Base-by-base conservation (phyloP, 1,139 yeast species). In the Sugiyamaella neomexicana region DNA sequence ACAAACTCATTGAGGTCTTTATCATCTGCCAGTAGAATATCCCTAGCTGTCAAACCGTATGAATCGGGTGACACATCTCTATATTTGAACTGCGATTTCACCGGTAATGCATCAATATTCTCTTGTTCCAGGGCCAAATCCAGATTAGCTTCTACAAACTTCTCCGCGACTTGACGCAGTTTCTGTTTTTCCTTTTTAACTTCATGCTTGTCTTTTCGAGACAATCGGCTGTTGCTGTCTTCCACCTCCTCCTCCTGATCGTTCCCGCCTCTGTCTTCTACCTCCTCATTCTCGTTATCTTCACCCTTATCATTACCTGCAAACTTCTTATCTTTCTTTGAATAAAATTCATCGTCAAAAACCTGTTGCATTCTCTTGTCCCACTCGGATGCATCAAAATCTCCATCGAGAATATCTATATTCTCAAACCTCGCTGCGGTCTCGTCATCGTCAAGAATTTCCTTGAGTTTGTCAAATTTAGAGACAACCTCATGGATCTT, bases 41-140 rank as follows among this genome's bases (percentile, higher is more conserved):
- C 99, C 58, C 95, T 79, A 0, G 95, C 80, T 0, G 89, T 79
- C 54, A 95, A 78, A 8, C 98, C 98, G 72, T 82, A 95, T 9
- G 91, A 74, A 65, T 95, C 99, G 2, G 99, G 98, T 0, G 96
- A 90, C 2, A 93, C 98, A 64, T 90, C 96, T 64, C 98, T 81
- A 69, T 95, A 95, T 65, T 83, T 84, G 78, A 93, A 93, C 55
- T 77, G 80, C 62, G 85, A 85, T 48, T 75, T 79, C 57, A 80
- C 83, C 31, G 81, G 81, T 53, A 86, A 63, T n/a, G 53, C 58
- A 39, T 60, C 64, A 15, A 63, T 53, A 16, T 58, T 59, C 17
- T 63, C 60, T 23, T 64, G 68, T 25, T 69, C 72, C 8, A 66
- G 46, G 5, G 69, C 68, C 5, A 68, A 59, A 48, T 72, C 75